Percentiles rank a stretch among this genome's conserved stretches.
These are phyloP conservation scores for Mortierella antarctica DNA, from an alignment of 192 early-diverging fungal genomes.

Conservation along the genomic window DNA sequence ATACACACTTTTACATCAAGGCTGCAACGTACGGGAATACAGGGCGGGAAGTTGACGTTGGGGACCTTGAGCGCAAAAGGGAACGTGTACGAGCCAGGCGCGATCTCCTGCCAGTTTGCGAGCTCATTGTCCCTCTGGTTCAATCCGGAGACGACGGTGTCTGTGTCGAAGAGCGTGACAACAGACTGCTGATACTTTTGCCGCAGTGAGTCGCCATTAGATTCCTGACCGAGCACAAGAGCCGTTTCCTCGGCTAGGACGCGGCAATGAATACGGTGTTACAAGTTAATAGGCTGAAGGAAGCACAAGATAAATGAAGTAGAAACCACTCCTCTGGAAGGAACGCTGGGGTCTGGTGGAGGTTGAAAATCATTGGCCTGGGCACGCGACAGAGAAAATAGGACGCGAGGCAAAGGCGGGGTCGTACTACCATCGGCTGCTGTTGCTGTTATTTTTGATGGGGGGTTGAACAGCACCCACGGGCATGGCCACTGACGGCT, in stretches of 20 bases:
- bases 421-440: too few species aligned
- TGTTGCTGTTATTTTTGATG: too few species aligned
- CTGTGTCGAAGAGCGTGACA: constrained; percentile 43
- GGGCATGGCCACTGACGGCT: too few species aligned
- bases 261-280: background rate
- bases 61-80: constrained; percentile 53
- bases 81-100: constrained; percentile 17
- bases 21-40: constrained; percentile 33
- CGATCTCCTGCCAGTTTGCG: constrained; percentile 44
- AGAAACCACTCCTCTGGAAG: too few species aligned
- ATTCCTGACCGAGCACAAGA: constrained; percentile 44
- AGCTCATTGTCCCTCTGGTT: constrained; percentile 44
- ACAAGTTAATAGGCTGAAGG: background rate
- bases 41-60: constrained; percentile 49
- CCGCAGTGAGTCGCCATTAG: constrained; percentile 47
- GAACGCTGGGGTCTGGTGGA: background rate
- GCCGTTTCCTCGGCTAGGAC: constrained; percentile 45
- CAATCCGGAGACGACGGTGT: constrained; percentile 35
- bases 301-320: background rate
- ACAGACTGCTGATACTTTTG: constrained; percentile 52
- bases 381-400: too few species aligned
- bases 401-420: too few species aligned
- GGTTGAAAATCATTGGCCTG: too few species aligned
- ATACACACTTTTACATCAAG: background rate
- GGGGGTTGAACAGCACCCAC: too few species aligned